A percentile compares a stretch with the other conserved stretches of the same genome.
These are phyloP conservation scores for Camellia japonica DNA, from an alignment of 148 eudicot genomes.

Conservation along the genomic window DNA sequence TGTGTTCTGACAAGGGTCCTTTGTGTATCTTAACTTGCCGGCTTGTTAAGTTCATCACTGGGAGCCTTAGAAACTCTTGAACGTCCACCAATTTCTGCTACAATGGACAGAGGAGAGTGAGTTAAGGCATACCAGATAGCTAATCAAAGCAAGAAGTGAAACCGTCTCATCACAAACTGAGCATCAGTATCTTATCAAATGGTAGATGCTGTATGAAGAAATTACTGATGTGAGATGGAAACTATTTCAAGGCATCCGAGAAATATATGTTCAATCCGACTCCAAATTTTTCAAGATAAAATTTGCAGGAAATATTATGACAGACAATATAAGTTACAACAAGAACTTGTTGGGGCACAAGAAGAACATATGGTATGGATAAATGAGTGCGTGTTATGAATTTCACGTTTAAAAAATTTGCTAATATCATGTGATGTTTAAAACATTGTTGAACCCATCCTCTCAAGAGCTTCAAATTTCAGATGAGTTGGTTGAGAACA, in stretches of 20 bases:
- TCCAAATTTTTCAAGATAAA: background rate
- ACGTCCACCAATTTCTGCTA: constrained; percentile 73
- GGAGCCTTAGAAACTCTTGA: constrained; percentile 66
- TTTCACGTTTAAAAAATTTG: too few relatives aligned
- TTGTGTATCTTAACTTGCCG: constrained; percentile 90
- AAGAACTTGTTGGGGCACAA: background rate
- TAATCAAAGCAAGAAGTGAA: background rate
- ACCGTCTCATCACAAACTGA: background rate
- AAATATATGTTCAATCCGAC: background rate
- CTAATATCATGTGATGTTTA: too few relatives aligned
- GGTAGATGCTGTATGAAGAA: background rate
- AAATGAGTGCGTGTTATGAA: too few relatives aligned
- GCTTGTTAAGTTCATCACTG: constrained; percentile 56
- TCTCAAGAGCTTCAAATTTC: background rate
- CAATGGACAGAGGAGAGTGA: background rate
- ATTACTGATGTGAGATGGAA: background rate
- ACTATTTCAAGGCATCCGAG: background rate
- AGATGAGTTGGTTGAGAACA: background rate
- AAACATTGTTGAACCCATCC: background rate
- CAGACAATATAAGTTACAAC: background rate
- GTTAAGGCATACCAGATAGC: background rate
- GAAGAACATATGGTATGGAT: too few relatives aligned
- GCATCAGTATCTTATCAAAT: background rate
- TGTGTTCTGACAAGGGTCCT: constrained; percentile 66
- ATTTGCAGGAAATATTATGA: background rate